A percentile compares a stretch with the other conserved stretches of the same genome.
phyloP scores from a whole-genome alignment of 1,284 basidiomycete genomes.

The Takashimella koratensis region DNA sequence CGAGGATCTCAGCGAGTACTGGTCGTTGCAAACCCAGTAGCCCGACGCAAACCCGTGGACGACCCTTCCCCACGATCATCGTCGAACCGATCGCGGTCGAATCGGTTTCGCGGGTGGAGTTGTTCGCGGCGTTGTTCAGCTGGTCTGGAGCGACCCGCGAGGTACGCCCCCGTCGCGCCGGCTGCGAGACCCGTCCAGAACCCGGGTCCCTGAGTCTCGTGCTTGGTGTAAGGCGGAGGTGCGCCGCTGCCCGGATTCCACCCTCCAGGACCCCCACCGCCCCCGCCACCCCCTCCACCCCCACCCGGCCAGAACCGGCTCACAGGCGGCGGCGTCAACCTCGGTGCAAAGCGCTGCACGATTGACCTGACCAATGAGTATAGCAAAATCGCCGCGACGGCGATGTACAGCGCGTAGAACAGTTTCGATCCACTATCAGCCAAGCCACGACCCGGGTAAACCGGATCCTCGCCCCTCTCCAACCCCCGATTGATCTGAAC shows the following conservation, averaged over 20 bases:
- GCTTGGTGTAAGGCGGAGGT: conserved; percentile 74
- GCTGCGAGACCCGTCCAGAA: conserved; percentile 75
- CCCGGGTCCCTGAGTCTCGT: conserved; percentile 57
- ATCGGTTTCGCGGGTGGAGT: neutral
- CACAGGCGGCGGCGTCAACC: conserved; percentile 36
- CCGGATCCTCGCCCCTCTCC: neutral
- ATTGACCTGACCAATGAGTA: conserved; percentile 33
- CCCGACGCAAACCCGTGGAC: neutral
- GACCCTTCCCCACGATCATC: neutral
- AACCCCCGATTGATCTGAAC: conserved; percentile 38
- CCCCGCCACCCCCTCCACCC: conserved; percentile 29
- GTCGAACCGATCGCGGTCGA: neutral
- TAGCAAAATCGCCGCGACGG: neutral
- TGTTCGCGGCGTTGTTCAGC: neutral
- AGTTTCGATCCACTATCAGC: neutral
- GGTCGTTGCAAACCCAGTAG: neutral
- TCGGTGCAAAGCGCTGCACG: conserved; percentile 25
- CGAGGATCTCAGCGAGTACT: neutral
- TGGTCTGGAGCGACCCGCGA: conserved; percentile 21
- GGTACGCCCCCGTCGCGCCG: conserved; percentile 62
- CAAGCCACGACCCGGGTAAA: neutral
- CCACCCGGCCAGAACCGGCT: conserved; percentile 30
- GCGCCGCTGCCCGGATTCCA: conserved; percentile 49
- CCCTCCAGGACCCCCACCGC: conserved; percentile 54
- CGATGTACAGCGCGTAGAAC: neutral